Percentiles rank a stretch among this genome's conserved stretches.
Evolutionary conservation across 345 rosid species (phyloP).

Genomic region (Aethionema arabicum): DNA sequence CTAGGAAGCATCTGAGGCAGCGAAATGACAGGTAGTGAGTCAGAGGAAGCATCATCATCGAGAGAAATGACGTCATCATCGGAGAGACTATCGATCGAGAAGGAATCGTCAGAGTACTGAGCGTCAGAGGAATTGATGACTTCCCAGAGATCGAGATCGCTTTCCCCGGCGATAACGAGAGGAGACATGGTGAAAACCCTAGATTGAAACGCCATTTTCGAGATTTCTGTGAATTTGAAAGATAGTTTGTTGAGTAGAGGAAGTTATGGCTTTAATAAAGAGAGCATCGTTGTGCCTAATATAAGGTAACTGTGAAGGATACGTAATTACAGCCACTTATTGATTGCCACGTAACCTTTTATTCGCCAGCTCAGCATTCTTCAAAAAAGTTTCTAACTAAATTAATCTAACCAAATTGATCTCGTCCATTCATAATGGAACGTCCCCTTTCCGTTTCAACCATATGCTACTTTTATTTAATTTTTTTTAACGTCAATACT

Average conservation of each 20-base stretch:
- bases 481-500: too few species aligned
- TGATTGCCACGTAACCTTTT: constrained; percentile 7
- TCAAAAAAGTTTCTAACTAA: background rate
- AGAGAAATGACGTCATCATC: constrained; percentile 36
- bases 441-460: too few species aligned
- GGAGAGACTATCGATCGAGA: constrained; percentile 37
- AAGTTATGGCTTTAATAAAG: constrained; percentile 29
- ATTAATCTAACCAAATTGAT: constrained; percentile 8
- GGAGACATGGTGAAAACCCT: constrained; percentile 36
- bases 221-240: constrained; percentile 2
- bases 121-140: constrained; percentile 42
- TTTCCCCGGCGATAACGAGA: constrained; percentile 23
- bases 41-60: constrained; percentile 28
- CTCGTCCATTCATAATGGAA: background rate
- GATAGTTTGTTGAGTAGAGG: constrained; percentile 8
- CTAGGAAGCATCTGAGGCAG: constrained; percentile 13
- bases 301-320: constrained; percentile 19
- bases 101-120: constrained; percentile 41
- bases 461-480: too few species aligned
- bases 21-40: background rate
- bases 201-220: constrained; percentile 32
- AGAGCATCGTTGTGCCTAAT: constrained; percentile 17
- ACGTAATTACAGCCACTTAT: constrained; percentile 27
- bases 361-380: constrained; percentile 23
- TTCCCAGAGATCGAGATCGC: constrained; percentile 43